Evolutionary conservation across 768 basidiomycete genomes (phyloP).

Genomic region (Gloeophyllum trabeum): DNA sequence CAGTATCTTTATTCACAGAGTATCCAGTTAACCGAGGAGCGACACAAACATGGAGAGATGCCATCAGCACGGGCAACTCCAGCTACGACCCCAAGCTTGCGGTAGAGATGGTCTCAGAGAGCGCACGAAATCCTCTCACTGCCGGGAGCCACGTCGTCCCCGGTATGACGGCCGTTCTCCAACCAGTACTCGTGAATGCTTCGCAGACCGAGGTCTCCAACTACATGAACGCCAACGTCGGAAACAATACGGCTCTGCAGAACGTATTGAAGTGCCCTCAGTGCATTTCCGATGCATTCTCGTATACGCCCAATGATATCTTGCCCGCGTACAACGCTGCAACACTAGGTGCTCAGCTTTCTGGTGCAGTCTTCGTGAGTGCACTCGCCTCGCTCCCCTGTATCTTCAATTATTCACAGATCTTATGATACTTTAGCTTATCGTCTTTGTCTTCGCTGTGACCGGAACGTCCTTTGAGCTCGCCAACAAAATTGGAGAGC

Average conservation of each 20-base stretch:
- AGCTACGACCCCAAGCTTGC: no score
- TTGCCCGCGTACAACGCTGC: neutral
- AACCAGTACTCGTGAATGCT: neutral
- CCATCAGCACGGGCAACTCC: no score
- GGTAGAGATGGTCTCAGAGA: neutral
- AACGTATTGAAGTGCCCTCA: neutral
- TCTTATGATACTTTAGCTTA: no score
- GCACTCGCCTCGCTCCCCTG: no score
- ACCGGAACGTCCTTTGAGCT: no score
- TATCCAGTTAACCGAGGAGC: no score
- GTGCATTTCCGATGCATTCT: neutral
- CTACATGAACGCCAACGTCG: neutral
- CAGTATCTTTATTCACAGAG: no score
- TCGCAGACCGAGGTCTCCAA: neutral
- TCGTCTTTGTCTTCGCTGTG: no score
- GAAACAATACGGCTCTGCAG: neutral
- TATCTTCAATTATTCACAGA: no score
- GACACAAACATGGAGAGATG: no score
- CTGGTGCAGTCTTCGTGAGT: no score
- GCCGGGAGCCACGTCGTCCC: constrained; percentile 1
- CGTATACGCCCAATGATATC: neutral
- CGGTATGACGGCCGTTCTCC: neutral
- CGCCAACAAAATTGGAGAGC: no score
- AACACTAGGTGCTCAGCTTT: neutral
- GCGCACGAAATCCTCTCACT: constrained; percentile 1